phyloP scores from a whole-genome alignment of 192 early-diverging fungal genomes.

The Entophlyctis luteolus region DNA sequence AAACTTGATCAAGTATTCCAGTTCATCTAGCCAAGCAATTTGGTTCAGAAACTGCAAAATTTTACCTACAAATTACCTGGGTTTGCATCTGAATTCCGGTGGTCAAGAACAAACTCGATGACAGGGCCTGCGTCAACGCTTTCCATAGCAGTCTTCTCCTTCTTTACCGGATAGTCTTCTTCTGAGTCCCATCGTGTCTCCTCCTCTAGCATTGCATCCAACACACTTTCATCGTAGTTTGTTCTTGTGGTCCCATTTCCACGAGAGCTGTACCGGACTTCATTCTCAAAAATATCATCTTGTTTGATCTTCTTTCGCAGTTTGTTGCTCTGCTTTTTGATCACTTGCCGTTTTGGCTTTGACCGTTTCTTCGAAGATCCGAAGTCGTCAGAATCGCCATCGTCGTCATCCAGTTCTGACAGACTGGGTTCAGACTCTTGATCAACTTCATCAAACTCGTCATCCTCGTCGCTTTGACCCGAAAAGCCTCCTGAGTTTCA shows the following conservation, averaged over 20 bases:
- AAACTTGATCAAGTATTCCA: constrained; percentile 94
- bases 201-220: constrained; percentile 27
- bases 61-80: neutral
- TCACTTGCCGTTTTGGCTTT: constrained; percentile 23
- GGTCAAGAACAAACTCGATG: constrained; percentile 28
- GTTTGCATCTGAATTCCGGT: constrained; percentile 8
- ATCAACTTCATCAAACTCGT: constrained; percentile 13
- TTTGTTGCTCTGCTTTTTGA: constrained; percentile 25
- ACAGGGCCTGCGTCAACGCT: constrained; percentile 19
- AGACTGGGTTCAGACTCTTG: constrained; percentile 5
- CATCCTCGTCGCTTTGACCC: constrained; percentile 7
- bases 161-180: constrained; percentile 28
- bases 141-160: neutral
- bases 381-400: constrained; percentile 16
- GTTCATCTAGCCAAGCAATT: constrained; percentile 32
- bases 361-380: constrained; percentile 35
- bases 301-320: constrained; percentile 47
- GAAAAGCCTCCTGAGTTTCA: neutral
- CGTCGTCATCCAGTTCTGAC: constrained; percentile 23
- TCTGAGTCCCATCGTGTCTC: constrained; percentile 15
- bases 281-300: constrained; percentile 44
- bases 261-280: constrained; percentile 13
- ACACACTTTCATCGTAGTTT: constrained; percentile 30
- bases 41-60: constrained; percentile 2
- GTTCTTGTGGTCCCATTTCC: neutral